Evolutionary conservation across 108 stramenopile genomes (phyloP), one percentile per base, ranked within the genome.

Genomic region (Nitzschia sp.): DNA sequence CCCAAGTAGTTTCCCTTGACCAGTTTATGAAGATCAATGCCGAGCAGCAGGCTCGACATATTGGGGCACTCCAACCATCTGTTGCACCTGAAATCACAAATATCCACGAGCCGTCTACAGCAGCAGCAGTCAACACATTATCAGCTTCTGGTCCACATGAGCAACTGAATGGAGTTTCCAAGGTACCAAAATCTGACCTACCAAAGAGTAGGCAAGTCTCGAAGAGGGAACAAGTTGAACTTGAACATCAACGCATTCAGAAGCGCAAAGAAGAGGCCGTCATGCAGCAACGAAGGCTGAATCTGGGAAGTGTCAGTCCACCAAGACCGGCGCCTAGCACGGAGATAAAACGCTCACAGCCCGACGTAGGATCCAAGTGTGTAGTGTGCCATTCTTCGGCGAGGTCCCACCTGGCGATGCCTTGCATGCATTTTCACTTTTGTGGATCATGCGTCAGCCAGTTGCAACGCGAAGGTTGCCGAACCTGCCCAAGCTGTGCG

Each of bases 391-490:
- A 51, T 24, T 44, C 46, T 10, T 58, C 67, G 3, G 77, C 72
- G 59, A 40, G 77, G 41, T 72, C 54, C 24, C 77, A 78, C 39
- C 51, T 78, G 8, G 65, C 71, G 25, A 54, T 69, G 60, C 71
- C 77, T 11, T 78, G 77, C 41, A 78, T 78, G 77, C 77, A 78
- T 53, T 78, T 68, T 42, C 51, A 50, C 26, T 78, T 72, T 69
- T 78, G 77, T 51, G 53, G 29, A 3, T 29, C 63, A 12, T 78
- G 77, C 29, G 71, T 66, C 8, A 52, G 70, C 10, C 10, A 48
- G 5, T 39, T 76, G 48, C 41, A 39, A 20, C 8, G 20, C 41
- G 10, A 24, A 6, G 17, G 52, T 25, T 29, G 14, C 41, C 63
- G 51, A 51, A 44, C 20, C 0, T 76, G 75, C 39, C 75, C 75